Evolutionary conservation across 208 protist species (phyloP).

Genomic region (Trypanosoma brucei): DNA sequence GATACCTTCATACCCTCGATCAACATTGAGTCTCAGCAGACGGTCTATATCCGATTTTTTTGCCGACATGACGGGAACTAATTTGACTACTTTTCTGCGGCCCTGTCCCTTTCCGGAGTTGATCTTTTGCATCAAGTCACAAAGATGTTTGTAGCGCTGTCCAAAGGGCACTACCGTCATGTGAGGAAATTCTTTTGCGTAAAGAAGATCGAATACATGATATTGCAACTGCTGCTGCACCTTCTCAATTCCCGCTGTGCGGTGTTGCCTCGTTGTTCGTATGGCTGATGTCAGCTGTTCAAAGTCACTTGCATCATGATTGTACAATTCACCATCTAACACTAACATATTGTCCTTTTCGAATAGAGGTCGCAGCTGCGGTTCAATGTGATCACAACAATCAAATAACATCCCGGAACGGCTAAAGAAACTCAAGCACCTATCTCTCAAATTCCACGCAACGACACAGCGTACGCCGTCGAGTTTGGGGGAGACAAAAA

Average conservation of each 20-base stretch:
- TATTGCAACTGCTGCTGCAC: conserved; percentile 73
- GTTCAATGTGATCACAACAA: conserved; percentile 81
- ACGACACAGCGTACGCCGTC: conserved; percentile 88
- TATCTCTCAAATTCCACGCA: conserved; percentile 49
- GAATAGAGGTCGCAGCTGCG: conserved; percentile 54
- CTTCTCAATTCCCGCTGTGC: conserved; percentile 47
- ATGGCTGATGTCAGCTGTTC: conserved; percentile 72
- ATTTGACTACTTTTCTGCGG: conserved; percentile 29
- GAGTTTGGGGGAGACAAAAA: conserved; percentile 84
- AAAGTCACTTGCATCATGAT: conserved; percentile 58
- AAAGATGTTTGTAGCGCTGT: conserved; percentile 41
- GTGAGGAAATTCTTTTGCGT: conserved; percentile 35
- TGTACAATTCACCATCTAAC: conserved; percentile 88
- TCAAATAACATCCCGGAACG: conserved; percentile 83
- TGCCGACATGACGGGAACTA: conserved; percentile 45
- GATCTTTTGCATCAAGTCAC: conserved; percentile 21
- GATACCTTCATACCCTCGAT: conserved; percentile 78
- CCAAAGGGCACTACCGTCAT: conserved; percentile 35
- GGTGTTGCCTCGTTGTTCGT: conserved; percentile 54
- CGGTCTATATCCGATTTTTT: conserved; percentile 30
- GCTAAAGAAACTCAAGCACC: conserved; percentile 70
- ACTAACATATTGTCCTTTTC: conserved; percentile 67
- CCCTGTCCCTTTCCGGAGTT: conserved; percentile 12
- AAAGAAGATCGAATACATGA: conserved; percentile 85
- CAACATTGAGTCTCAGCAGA: conserved; percentile 38